These are phyloP conservation scores for Blattamonas nauphoetae DNA, from an alignment of 78 protist species.

Conservation along the genomic window DNA sequence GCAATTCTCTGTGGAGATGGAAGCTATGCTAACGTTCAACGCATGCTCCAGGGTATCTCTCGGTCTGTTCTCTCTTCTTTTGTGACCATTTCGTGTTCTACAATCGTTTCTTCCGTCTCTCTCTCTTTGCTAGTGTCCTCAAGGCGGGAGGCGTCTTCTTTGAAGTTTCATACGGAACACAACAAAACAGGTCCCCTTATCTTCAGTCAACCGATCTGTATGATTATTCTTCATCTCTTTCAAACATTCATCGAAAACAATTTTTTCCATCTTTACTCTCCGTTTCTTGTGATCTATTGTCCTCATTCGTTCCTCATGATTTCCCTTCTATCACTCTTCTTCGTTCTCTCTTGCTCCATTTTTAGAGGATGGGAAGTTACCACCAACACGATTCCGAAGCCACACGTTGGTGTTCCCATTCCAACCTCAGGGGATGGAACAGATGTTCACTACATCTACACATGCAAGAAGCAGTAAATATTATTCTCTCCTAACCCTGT, in stretches of 20 bases:
- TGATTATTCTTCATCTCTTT: too few species aligned
- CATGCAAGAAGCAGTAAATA: neutral
- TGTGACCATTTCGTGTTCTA: neutral
- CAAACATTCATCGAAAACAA: too few species aligned
- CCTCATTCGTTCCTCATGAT: too few species aligned
- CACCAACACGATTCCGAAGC: neutral
- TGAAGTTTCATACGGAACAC: neutral
- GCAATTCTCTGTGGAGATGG: conserved; percentile 27
- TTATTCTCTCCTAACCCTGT: neutral
- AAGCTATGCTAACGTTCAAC: neutral
- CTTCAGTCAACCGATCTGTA: neutral
- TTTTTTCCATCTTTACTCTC: too few species aligned
- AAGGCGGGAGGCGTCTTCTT: neutral
- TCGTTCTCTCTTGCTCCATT: too few species aligned
- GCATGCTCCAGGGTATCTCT: neutral
- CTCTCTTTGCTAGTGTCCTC: neutral
- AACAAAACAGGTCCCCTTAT: neutral
- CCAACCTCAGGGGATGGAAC: neutral
- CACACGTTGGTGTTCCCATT: neutral
- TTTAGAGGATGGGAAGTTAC: neutral
- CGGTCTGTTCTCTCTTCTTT: neutral
- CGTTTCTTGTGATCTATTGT: too few species aligned
- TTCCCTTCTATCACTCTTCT: too few species aligned
- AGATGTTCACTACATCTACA: neutral
- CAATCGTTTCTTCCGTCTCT: too few species aligned